phyloP scores from a whole-genome alignment of 768 basidiomycete genomes.

The Lactifluus piperatus region DNA sequence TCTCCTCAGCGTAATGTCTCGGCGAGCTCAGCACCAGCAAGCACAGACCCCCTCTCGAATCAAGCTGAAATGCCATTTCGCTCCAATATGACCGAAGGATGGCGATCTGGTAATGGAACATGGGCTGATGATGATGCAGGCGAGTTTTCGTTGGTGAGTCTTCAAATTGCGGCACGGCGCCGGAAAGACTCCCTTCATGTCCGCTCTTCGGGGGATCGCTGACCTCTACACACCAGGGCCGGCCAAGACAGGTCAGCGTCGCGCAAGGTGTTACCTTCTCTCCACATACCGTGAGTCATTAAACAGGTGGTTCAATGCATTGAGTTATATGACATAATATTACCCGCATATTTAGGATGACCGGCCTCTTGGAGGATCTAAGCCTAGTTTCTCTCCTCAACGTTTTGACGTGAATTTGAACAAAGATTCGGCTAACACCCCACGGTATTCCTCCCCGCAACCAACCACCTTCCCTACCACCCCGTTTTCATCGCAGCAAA shows the following conservation, averaged over 20 bases:
- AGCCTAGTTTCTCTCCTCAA: constrained; percentile 45
- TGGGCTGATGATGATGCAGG: constrained; percentile 52
- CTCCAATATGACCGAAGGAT: constrained; percentile 39
- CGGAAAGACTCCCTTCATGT: background rate
- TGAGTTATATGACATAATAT: constrained; percentile 20
- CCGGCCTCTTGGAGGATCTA: constrained; percentile 27
- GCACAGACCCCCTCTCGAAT: constrained; percentile 38
- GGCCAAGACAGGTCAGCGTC: constrained; percentile 18
- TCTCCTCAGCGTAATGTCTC: constrained; percentile 52
- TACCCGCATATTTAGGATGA: constrained; percentile 20
- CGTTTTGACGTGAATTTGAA: constrained; percentile 40
- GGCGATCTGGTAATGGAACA: constrained; percentile 46
- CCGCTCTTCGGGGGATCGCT: background rate
- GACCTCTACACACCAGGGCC: constrained; percentile 1
- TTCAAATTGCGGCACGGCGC: background rate
- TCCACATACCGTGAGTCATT: constrained; percentile 18
- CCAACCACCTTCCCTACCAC: constrained; percentile 28
- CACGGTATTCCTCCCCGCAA: constrained; percentile 42
- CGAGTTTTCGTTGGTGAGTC: constrained; percentile 39
- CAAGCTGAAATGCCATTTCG: constrained; percentile 42
- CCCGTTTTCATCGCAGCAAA: constrained; percentile 27
- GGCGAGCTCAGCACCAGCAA: constrained; percentile 48
- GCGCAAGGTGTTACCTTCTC: constrained; percentile 15
- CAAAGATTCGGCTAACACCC: constrained; percentile 32
- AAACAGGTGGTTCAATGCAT: background rate